Percentiles rank a stretch among this genome's conserved stretches.
Conservation (phyloP, 257 asterid species). For the Hygrophila difformis region DNA sequence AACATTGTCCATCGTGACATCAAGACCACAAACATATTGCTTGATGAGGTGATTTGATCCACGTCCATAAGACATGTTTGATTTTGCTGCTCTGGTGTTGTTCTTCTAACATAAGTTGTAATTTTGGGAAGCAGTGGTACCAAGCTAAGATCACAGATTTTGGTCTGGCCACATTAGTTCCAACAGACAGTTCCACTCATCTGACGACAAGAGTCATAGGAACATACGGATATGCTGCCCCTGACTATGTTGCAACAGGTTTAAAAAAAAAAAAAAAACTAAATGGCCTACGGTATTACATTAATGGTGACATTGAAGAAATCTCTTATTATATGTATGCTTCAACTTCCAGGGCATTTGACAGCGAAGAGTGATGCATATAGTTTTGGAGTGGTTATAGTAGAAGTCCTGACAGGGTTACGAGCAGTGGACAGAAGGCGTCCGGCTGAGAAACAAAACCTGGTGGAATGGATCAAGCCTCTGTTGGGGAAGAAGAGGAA, state of each 20-base stretch:
- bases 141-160: slow-evolving; percentile 19
- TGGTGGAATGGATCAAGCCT: slow-evolving; percentile 18
- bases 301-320: too few relatives aligned
- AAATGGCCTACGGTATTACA: too few relatives aligned
- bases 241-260: slow-evolving; percentile 19
- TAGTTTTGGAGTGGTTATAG: slow-evolving; percentile 18
- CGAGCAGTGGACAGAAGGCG: slow-evolving; percentile 11
- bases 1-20: not conserved
- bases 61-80: not conserved
- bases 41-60: slow-evolving; percentile 16
- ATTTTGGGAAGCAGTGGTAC: slow-evolving; percentile 11
- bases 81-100: not conserved
- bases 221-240: slow-evolving; percentile 22
- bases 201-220: slow-evolving; percentile 17
- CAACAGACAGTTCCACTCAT: slow-evolving; percentile 11
- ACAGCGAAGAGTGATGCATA: slow-evolving; percentile 20
- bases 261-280: too few relatives aligned
- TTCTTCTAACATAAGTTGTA: not conserved
- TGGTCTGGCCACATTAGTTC: slow-evolving; percentile 21
- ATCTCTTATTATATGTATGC: not conserved
- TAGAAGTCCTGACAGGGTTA: slow-evolving; percentile 19
- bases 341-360: slow-evolving; percentile 17
- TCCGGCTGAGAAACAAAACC: slow-evolving; percentile 5
- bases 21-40: not conserved
- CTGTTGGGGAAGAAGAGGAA: slow-evolving; percentile 5